Base-by-base conservation (phyloP, 2,329 filamentous ascomycete genomes). In the Sarocladiaceae sp. region DNA sequence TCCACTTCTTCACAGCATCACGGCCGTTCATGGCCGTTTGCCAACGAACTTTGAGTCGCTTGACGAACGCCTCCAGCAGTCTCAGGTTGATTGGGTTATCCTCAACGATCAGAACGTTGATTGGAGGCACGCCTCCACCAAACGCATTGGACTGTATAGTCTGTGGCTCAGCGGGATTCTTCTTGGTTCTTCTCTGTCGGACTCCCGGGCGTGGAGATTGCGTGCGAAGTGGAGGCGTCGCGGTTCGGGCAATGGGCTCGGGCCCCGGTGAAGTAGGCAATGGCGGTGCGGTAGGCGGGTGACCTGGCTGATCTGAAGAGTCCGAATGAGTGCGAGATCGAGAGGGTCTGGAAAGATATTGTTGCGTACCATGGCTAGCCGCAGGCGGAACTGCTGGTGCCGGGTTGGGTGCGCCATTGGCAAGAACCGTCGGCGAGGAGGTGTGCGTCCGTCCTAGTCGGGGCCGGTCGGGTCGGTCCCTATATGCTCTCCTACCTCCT, bases 11-110 rank as follows among this genome's bases (percentile, higher is more conserved):
- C 25, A 97, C 91, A 2, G 94, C 94, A 58, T 97, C 93, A 57
- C 86, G 84, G 22, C 94, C 94, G 66, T 97, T 96, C 79, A 95
- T 90, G 33, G 94, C 94, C n/a, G 90, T 95, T 69, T 94, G 88
- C 91, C 93, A 97, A 29, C 94, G 83, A 6, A 99, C 94, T 64
- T 96, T 97, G 48, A 99, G 78, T 47, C 91, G 80, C 72, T 97
- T 96, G 77, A 97, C 93, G 64, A 99, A 96, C 1, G 92, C 91
- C 65, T 97, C 93, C 31, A 99, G 76, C 10, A 99, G 83, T 63
- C 90, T 89, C 59, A 97, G 75, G 65, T 97, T 99, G 78, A 99
- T 97, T 57, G 94, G 91, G 68, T 99, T 99, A 72, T 99, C 94
- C 73, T 99, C 94, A 13, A 99, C 94, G 55, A 99, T 96, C 39